Evolutionary conservation across 306 rosid genomes (phyloP).

Genomic region (Phaseolus lunatus): DNA sequence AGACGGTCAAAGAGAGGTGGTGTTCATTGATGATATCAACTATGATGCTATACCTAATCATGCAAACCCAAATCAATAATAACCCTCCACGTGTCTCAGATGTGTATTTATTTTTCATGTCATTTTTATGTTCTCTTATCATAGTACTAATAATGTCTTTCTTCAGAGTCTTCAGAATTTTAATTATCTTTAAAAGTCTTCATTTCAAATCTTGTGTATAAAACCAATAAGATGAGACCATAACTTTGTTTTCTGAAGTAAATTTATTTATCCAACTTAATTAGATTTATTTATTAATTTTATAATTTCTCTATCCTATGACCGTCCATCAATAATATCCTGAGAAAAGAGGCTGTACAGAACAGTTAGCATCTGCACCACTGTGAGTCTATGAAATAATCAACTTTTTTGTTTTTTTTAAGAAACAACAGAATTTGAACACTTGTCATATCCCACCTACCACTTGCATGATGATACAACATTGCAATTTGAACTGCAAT

Average conservation of each 20-base stretch:
- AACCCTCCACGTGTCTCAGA: constrained; percentile 38
- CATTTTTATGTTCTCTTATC: neutral
- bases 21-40: constrained; percentile 27
- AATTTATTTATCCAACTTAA: neutral
- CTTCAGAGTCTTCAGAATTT: neutral
- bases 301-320: constrained; percentile 3
- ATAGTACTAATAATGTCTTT: neutral
- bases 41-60: neutral
- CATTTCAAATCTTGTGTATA: neutral
- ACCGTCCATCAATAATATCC: neutral
- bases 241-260: neutral
- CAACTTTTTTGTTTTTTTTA: neutral
- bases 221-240: neutral
- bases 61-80: constrained; percentile 18
- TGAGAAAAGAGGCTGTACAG: constrained; percentile 26
- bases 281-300: neutral
- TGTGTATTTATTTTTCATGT: constrained; percentile 6
- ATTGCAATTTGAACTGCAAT: constrained; percentile 24
- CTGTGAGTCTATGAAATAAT: neutral
- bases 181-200: neutral
- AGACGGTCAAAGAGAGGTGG: neutral
- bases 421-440: constrained; percentile 11
- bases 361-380: constrained; percentile 17
- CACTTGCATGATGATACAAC: constrained; percentile 35
- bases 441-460: constrained; percentile 23